phyloP scores from a whole-genome alignment of 2,329 filamentous ascomycete genomes.

The Dothideomycetes sp. region DNA sequence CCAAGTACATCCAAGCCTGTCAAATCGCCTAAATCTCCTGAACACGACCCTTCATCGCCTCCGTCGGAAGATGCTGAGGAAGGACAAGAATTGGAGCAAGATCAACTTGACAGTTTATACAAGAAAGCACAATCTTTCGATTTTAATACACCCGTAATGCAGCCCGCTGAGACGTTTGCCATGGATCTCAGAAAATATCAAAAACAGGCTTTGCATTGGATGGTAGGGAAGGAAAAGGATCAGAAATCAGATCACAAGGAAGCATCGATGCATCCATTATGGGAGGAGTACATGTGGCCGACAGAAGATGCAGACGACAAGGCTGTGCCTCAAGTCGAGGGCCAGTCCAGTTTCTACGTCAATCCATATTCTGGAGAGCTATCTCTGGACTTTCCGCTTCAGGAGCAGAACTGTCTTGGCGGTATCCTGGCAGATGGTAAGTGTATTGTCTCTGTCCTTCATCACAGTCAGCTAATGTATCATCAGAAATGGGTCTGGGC shows the following conservation, averaged over 20 bases:
- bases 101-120: slow-evolving; percentile 88
- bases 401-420: slow-evolving; percentile 89
- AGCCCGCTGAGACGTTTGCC: slow-evolving; percentile 71
- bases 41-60: slow-evolving; percentile 45
- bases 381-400: slow-evolving; percentile 80
- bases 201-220: slow-evolving; percentile 92
- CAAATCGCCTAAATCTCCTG: slow-evolving; percentile 33
- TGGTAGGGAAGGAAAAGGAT: slow-evolving; percentile 86
- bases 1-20: slow-evolving; percentile 44
- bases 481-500: slow-evolving; percentile 82
- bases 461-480: slow-evolving; percentile 26
- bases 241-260: slow-evolving; percentile 58
- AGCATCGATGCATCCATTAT: slow-evolving; percentile 87
- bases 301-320: slow-evolving; percentile 77
- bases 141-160: slow-evolving; percentile 78
- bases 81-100: slow-evolving; percentile 84
- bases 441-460: no score
- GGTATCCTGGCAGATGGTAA: slow-evolving; percentile 88
- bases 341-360: slow-evolving; percentile 73
- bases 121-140: slow-evolving; percentile 96
- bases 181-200: slow-evolving; percentile 87
- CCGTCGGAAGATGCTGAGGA: slow-evolving; percentile 61
- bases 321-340: slow-evolving; percentile 55
- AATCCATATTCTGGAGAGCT: slow-evolving; percentile 96
- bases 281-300: slow-evolving; percentile 94